Percentiles rank a stretch among this genome's conserved stretches.
These are phyloP conservation scores for Saturnispora sekii DNA, from an alignment of 805 yeast genomes.

Conservation along the genomic window DNA sequence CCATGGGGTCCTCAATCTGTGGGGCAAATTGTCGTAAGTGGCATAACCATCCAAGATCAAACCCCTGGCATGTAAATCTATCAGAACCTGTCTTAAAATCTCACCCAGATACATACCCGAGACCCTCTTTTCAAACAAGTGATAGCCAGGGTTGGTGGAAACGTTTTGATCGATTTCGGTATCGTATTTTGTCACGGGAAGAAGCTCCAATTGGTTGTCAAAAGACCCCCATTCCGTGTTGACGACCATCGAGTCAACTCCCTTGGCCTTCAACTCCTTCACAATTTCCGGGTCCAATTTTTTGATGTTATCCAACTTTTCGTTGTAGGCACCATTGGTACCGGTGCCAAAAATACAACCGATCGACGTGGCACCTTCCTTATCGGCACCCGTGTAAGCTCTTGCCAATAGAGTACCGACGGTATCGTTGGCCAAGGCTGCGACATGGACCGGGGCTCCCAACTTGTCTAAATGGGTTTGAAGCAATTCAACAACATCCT, in stretches of 20 bases:
- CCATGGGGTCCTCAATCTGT: conserved; percentile 68
- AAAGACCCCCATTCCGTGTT: conserved; percentile 99
- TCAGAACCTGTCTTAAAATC: conserved; percentile 60
- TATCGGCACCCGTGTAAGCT: conserved; percentile 60
- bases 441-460: conserved; percentile 57
- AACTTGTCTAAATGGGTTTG: conserved; percentile 59
- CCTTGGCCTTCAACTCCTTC: conserved; percentile 31
- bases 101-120: conserved; percentile 94
- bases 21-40: conserved; percentile 36
- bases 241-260: conserved; percentile 66
- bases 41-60: conserved; percentile 49
- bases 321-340: conserved; percentile 92
- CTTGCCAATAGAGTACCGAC: conserved; percentile 89
- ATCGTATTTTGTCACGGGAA: conserved; percentile 79
- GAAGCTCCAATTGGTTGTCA: conserved; percentile 65
- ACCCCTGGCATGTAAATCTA: conserved; percentile 54
- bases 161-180: conserved; percentile 47
- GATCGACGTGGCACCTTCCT: conserved; percentile 65
- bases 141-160: conserved; percentile 79
- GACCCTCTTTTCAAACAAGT: conserved; percentile 87
- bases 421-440: conserved; percentile 91
- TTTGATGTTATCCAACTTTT: conserved; percentile 59
- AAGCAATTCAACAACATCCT: conserved; percentile 66
- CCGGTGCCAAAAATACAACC: conserved; percentile 97
- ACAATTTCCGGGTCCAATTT: conserved; percentile 50